These are phyloP conservation scores for Macrophomina tecta DNA, from an alignment of 2,329 filamentous ascomycete genomes.

Conservation along the genomic window DNA sequence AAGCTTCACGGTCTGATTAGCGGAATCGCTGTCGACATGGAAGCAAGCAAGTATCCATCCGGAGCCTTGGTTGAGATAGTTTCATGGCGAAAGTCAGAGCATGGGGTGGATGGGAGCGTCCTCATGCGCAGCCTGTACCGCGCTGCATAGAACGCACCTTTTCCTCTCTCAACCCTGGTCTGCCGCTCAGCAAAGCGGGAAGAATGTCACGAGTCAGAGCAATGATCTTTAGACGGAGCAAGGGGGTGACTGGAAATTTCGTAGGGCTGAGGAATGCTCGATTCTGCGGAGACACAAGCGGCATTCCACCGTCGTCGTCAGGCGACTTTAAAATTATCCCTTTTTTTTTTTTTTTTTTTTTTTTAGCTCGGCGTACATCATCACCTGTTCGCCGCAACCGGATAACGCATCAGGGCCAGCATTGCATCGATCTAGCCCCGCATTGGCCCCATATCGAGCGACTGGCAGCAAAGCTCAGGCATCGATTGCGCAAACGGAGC, in stretches of 20 bases:
- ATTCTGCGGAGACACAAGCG: neutral
- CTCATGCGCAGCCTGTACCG: too few species aligned
- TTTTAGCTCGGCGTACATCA: neutral
- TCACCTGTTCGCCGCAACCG: neutral
- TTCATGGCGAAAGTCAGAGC: too few species aligned
- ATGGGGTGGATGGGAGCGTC: too few species aligned
- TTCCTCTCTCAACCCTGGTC: too few species aligned
- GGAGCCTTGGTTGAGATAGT: too few species aligned
- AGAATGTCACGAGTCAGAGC: neutral
- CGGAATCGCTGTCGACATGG: too few species aligned
- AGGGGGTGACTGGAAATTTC: neutral
- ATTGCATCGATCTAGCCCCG: neutral
- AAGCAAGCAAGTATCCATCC: too few species aligned
- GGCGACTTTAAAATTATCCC: slow-evolving; percentile 4
- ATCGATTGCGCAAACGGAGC: too few species aligned
- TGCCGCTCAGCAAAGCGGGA: too few species aligned
- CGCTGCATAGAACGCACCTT: too few species aligned
- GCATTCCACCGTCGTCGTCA: neutral
- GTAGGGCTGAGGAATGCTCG: slow-evolving; percentile 19
- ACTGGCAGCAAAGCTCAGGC: too few species aligned
- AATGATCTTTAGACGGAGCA: neutral
- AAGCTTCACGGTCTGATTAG: too few species aligned
- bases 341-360: neutral
- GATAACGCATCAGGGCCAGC: neutral
- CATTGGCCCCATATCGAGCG: neutral